These are phyloP conservation scores for Coemansia furcata DNA, from an alignment of 192 early-diverging fungal species.

Conservation along the genomic window DNA sequence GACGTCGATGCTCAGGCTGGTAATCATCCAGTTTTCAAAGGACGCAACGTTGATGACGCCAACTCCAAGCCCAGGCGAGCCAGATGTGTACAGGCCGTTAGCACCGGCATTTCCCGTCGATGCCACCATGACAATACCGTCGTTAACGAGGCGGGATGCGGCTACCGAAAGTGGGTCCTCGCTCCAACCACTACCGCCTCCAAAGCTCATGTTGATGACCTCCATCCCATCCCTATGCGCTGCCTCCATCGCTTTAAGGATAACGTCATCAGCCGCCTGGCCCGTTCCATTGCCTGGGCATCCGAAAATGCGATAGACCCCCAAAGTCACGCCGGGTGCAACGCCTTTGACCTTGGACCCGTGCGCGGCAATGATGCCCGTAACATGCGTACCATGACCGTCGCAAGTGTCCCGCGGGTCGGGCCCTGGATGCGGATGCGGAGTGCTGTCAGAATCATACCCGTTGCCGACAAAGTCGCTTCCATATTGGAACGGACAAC, in stretches of 20 bases:
- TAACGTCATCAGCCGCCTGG: constrained; percentile 63
- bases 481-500: constrained; percentile 62
- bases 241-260: constrained; percentile 71
- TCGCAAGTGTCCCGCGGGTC: constrained; percentile 61
- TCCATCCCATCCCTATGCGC: constrained; percentile 73
- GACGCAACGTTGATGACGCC: constrained; percentile 60
- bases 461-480: constrained; percentile 62
- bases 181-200: constrained; percentile 61
- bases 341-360: constrained; percentile 69
- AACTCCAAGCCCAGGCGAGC: constrained; percentile 58
- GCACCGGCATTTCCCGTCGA: constrained; percentile 68
- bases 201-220: constrained; percentile 84
- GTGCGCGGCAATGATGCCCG: constrained; percentile 74
- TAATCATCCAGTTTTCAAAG: constrained; percentile 48
- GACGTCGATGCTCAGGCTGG: constrained; percentile 43
- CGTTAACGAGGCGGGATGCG: constrained; percentile 50
- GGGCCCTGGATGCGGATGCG: constrained; percentile 47
- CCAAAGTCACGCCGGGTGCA: constrained; percentile 77
- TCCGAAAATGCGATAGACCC: constrained; percentile 80
- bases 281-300: constrained; percentile 65
- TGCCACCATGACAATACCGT: constrained; percentile 56
- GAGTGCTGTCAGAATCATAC: constrained; percentile 42
- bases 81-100: constrained; percentile 60
- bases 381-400: constrained; percentile 65
- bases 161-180: constrained; percentile 62